Evolutionary conservation across 2,329 filamentous ascomycete species (phyloP).

Genomic region (Metarhizium guizhouense): DNA sequence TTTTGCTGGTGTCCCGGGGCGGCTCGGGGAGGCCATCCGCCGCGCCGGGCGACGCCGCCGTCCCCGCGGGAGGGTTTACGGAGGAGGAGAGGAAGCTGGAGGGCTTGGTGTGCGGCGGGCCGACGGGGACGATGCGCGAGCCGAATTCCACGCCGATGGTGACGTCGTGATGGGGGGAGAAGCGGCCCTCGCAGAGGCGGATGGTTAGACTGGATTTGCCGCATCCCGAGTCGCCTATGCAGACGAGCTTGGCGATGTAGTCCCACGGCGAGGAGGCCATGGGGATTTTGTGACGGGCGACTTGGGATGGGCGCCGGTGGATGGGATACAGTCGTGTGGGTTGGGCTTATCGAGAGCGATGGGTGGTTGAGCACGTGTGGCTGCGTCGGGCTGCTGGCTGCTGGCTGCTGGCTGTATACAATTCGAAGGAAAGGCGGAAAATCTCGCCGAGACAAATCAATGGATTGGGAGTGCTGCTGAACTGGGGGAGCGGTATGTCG

Average conservation of each 20-base stretch:
- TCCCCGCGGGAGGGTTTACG: constrained; percentile 4
- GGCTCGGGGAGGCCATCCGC: constrained; percentile 43
- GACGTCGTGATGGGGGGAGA: constrained; percentile 89
- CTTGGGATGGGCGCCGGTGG: too few species aligned
- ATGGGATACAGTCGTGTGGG: too few species aligned
- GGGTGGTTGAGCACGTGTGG: background rate
- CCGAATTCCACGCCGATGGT: constrained; percentile 97
- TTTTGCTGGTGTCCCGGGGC: constrained; percentile 28
- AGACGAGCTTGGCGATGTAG: constrained; percentile 98
- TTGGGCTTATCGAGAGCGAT: too few species aligned
- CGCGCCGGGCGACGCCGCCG: constrained; percentile 1
- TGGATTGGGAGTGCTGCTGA: background rate
- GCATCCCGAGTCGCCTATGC: constrained; percentile 91
- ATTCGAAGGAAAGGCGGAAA: too few species aligned
- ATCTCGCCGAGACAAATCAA: background rate
- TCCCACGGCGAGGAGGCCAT: constrained; percentile 75
- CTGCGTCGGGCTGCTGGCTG: background rate
- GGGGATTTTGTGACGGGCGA: constrained; percentile 4
- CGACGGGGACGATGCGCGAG: constrained; percentile 83
- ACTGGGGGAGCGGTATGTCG: background rate
- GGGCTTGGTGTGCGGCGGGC: constrained; percentile 60
- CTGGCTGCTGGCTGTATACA: too few species aligned
- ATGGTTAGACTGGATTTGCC: constrained; percentile 93
- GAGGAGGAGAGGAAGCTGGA: constrained; percentile 19
- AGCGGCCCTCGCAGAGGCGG: constrained; percentile 91